Base-by-base conservation (phyloP, 768 basidiomycete species). In the Russula olivacea region DNA sequence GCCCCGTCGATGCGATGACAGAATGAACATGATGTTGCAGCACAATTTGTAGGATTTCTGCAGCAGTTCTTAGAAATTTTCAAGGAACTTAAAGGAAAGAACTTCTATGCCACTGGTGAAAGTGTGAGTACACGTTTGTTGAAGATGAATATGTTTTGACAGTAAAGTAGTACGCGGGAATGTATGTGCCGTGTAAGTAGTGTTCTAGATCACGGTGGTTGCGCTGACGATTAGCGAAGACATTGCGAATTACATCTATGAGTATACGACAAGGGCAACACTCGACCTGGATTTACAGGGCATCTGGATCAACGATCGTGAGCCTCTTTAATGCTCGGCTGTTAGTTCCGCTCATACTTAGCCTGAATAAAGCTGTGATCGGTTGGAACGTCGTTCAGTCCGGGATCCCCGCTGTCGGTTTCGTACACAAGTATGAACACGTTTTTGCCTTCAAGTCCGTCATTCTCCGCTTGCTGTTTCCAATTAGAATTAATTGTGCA, bases 41-140 rank as follows among this genome's bases (percentile, higher is more conserved):
- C 74, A 11, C 80, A 82, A 56, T 71, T 82, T 1, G 75, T 77
- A 5, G 80, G 86, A 28, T 91, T 91, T 72, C 58, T 91, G 69
- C 80, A 84, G 61, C 89, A 91, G 68, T 91, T 91, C 74, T 77
- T 91, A 7, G 78, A 84, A 28, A 83, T 91, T 5, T 91, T 91
- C 74, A 76, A 76, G 0, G 89, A 91, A 68, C 69, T 91, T 50
- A 88, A 89, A 70, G 79, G 79, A 25, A 89, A 87, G 75, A 88
- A 86, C 12, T 74, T 89, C 6, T 91, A 83, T 69, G 68, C 89
- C 4, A 77, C 81, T 19, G 89, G 89, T 28, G 88, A 90, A 75
- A 90, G 89, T 71, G 88, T 90, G 70, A 71, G 88, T 69, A 11
- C 15, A 0, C 1, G 4, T 14, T 48, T n/a, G 12, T n/a, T n/a